phyloP scores from a whole-genome alignment of 495 filamentous ascomycete genomes.

The Xylaria curta region DNA sequence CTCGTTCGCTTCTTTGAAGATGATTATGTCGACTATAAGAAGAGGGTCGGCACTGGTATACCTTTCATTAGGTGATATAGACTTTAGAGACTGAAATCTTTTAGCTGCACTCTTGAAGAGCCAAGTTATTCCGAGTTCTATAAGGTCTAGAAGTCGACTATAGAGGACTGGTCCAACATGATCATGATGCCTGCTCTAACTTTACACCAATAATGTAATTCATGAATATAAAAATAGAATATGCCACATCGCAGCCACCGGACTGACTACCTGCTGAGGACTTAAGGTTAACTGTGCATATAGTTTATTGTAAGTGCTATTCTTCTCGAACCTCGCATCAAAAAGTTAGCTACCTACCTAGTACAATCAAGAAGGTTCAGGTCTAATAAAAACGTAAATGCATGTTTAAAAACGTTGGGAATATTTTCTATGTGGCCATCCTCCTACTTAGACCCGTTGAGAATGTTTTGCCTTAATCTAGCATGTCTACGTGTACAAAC shows the following conservation, averaged over 20 bases:
- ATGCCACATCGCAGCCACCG: not conserved
- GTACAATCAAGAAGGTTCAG: too few relatives aligned
- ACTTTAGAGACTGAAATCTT: not conserved
- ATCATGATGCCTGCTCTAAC: not conserved
- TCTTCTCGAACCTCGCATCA: not conserved
- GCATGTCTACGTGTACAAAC: too few relatives aligned
- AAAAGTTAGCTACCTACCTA: not conserved
- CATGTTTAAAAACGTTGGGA: too few relatives aligned
- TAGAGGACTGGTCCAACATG: not conserved
- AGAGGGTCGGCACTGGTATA: slow-evolving; percentile 69
- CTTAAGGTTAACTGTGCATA: not conserved
- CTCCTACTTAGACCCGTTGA: too few relatives aligned
- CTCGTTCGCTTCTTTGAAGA: slow-evolving; percentile 83
- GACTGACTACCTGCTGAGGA: not conserved
- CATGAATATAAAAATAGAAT: not conserved
- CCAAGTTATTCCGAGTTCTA: not conserved
- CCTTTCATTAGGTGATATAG: slow-evolving; percentile 63
- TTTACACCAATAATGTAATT: not conserved
- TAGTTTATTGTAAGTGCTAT: not conserved
- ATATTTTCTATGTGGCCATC: too few relatives aligned
- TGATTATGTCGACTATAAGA: slow-evolving; percentile 78
- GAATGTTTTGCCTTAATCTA: too few relatives aligned
- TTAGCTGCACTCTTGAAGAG: not conserved
- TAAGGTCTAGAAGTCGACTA: not conserved
- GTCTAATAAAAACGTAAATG: too few relatives aligned